Percentiles rank a stretch among this genome's conserved stretches.
phyloP scores from a whole-genome alignment of 768 basidiomycete species.

The Russula ochroleuca region DNA sequence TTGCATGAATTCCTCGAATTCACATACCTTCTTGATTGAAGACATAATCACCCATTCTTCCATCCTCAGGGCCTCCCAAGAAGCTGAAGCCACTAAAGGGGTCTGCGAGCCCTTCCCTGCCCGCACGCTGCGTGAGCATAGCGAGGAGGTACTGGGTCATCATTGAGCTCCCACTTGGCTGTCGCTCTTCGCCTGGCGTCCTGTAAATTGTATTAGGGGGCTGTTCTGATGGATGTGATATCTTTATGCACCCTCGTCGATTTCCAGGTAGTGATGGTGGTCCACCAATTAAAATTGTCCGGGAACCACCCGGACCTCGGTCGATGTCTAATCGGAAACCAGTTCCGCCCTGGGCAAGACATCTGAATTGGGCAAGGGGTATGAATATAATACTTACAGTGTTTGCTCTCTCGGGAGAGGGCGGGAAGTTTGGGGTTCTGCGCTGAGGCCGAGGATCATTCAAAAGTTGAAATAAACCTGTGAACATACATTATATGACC shows the following conservation, averaged over 20 bases:
- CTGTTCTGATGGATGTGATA: slow-evolving; percentile 29
- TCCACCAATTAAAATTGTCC: slow-evolving; percentile 40
- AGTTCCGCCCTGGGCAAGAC: slow-evolving; percentile 27
- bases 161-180: slow-evolving; percentile 51
- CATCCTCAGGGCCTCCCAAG: slow-evolving; percentile 42
- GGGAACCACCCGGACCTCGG: slow-evolving; percentile 32
- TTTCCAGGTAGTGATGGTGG: slow-evolving; percentile 32
- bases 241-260: slow-evolving; percentile 26
- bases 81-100: slow-evolving; percentile 38
- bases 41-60: slow-evolving; percentile 86
- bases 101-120: slow-evolving; percentile 43
- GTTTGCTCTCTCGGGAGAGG: slow-evolving; percentile 10
- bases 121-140: slow-evolving; percentile 43
- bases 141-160: slow-evolving; percentile 73
- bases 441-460: slow-evolving; percentile 9
- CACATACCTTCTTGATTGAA: slow-evolving; percentile 80
- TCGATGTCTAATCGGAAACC: slow-evolving; percentile 39
- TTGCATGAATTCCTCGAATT: background rate
- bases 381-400: slow-evolving; percentile 13
- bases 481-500: background rate
- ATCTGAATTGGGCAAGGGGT: slow-evolving; percentile 23
- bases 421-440: background rate
- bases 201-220: slow-evolving; percentile 35
- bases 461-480: slow-evolving; percentile 17
- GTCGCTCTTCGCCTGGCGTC: slow-evolving; percentile 27